phyloP scores from a whole-genome alignment of 768 basidiomycete genomes.

The Lactifluus hygrophoroides region DNA sequence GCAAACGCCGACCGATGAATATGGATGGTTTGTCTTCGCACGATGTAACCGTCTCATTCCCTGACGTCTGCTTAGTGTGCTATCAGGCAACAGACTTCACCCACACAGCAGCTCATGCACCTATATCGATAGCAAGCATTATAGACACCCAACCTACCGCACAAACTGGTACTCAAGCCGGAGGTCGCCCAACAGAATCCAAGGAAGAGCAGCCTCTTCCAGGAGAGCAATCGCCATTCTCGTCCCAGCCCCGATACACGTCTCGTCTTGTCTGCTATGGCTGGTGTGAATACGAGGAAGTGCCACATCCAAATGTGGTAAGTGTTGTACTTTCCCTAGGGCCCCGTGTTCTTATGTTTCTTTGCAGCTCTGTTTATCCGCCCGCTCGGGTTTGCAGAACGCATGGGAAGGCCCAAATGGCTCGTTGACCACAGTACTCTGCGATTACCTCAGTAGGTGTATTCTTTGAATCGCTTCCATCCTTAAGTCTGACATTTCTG shows the following conservation, averaged over 20 bases:
- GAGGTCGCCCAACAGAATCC: neutral
- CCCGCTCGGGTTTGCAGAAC: conserved; percentile 22
- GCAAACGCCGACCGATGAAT: conserved; percentile 16
- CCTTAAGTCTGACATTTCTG: neutral
- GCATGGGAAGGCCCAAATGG: conserved; percentile 22
- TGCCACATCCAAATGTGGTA: conserved; percentile 10
- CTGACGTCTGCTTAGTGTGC: conserved; percentile 7
- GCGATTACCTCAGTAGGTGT: conserved; percentile 14
- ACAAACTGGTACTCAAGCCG: neutral
- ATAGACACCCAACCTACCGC: neutral
- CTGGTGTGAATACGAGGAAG: conserved; percentile 10
- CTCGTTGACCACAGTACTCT: conserved; percentile 21
- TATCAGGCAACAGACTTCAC: neutral
- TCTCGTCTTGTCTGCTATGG: conserved; percentile 19
- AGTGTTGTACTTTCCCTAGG: neutral
- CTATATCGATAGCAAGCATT: neutral
- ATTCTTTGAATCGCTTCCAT: neutral
- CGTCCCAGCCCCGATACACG: conserved; percentile 5
- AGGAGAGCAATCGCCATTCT: neutral
- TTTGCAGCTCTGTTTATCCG: conserved; percentile 18
- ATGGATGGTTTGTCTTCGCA: conserved; percentile 8
- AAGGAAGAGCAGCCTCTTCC: neutral
- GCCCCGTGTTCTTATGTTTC: neutral
- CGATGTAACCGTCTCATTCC: neutral
- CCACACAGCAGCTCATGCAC: neutral